Evolutionary conservation across 192 early-diverging fungal genomes (phyloP), one percentile per base, ranked within the genome.

Genomic region (Backusella mclennaniae): DNA sequence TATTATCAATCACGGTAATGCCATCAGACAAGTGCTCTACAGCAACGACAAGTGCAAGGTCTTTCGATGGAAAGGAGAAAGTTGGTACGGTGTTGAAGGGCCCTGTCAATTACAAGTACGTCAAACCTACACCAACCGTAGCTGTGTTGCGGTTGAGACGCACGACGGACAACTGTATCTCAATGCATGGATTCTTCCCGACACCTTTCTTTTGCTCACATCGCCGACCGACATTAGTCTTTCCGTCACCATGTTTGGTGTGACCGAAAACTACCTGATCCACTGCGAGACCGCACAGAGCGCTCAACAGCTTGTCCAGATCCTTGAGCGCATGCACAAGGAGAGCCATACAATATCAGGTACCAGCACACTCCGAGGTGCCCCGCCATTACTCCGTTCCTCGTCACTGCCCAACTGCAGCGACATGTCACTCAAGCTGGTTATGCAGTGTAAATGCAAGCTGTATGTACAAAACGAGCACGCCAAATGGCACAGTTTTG

Each of bases 131-230:
- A 72, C 78, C 21, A 86, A 84, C n/a, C 82, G 80, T 2, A 69
- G 81, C 36, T 86, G 87, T 66, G 82, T 88, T 70, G 84, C 83
- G 17, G 83, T 88, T 19, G 66, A 80, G 26, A 70, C 82, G 2
- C 77, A 82, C 52, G 67, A 73, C 17, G 79, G 80, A 23, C 80
- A 85, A 36, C 80, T 87, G 73, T 75, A 86, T 77, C 76, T 90
- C 73, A 90, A 88, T 74, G 84, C 88, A 35, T 90, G 88, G 88
- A 83, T 90, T 11, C 73, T 85, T 19, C 80, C 84, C 14, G 77
- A 73, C 38, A 90, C 86, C 0, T 77, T 79, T 6, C 77, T 86
- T 42, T 70, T 77, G 6, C 81, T 73, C 15, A 80, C 83, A 11
- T 81, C 85, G 0, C 73, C 78, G 39, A 88, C 84, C 1, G 84